A percentile compares a stretch with the other conserved stretches of the same genome.
These are phyloP conservation scores for Anaeromyces robustus DNA, from an alignment of 192 early-diverging fungal species.

Conservation along the genomic window DNA sequence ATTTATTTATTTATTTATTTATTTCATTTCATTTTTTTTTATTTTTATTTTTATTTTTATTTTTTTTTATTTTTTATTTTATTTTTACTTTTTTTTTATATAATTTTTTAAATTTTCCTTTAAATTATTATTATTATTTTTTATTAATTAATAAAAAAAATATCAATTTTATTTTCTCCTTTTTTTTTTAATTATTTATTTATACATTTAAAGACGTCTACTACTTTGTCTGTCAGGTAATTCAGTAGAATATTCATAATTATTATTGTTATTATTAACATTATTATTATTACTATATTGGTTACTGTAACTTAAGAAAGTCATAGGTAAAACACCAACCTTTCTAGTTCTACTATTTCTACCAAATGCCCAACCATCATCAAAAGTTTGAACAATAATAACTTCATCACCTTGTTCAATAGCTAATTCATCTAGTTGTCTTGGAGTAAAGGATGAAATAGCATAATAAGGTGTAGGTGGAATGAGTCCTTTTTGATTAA, in stretches of 20 bases:
- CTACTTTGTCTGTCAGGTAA: neutral
- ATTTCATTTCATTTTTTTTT: no score
- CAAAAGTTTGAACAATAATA: slow-evolving; percentile 14
- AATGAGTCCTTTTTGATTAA: neutral
- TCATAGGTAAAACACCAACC: neutral
- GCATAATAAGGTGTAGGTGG: neutral
- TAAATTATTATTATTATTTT: no score
- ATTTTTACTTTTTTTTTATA: no score
- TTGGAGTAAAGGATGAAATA: slow-evolving; percentile 1
- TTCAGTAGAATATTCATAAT: no score
- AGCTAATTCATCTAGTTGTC: slow-evolving; percentile 14
- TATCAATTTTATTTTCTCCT: no score
- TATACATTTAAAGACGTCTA: neutral
- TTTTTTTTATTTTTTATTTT: no score
- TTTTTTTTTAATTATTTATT: no score
- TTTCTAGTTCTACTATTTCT: neutral
- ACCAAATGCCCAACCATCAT: slow-evolving; percentile 15
- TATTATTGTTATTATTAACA: no score
- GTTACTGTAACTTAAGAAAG: neutral
- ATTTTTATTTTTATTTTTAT: no score
- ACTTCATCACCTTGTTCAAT: slow-evolving; percentile 13
- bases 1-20: no score
- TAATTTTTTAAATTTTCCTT: no score
- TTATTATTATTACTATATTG: neutral
- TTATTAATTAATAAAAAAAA: no score